phyloP scores from a whole-genome alignment of 495 filamentous ascomycete genomes.

The Geopyxis carbonaria region DNA sequence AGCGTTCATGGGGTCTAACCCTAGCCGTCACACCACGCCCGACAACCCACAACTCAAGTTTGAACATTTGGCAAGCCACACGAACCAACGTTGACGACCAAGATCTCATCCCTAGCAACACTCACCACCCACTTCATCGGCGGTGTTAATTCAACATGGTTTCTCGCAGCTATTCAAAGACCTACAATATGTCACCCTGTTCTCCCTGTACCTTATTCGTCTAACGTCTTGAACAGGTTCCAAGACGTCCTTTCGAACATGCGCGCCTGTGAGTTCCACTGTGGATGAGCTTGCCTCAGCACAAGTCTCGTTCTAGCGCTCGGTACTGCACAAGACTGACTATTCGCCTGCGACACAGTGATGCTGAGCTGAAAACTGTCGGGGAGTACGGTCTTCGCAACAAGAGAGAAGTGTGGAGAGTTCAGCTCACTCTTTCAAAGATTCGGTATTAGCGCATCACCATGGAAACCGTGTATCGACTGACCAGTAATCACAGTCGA shows the following conservation, averaged over 20 bases:
- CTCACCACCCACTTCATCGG: slow-evolving; percentile 10
- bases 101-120: slow-evolving; percentile 11
- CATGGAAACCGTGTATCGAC: not conserved
- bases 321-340: slow-evolving; percentile 1
- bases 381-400: slow-evolving; percentile 98
- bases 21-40: no score
- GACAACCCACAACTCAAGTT: no score
- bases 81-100: slow-evolving; percentile 30
- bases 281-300: slow-evolving; percentile 88
- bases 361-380: slow-evolving; percentile 97
- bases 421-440: slow-evolving; percentile 97
- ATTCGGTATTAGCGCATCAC: slow-evolving; percentile 33
- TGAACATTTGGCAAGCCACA: no score
- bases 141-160: slow-evolving; percentile 30
- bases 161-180: slow-evolving; percentile 77
- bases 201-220: slow-evolving; percentile 2
- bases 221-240: slow-evolving; percentile 23
- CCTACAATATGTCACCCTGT: slow-evolving; percentile 70
- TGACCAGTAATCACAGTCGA: slow-evolving; percentile 42
- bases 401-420: slow-evolving; percentile 99
- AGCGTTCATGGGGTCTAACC: no score
- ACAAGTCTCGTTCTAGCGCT: slow-evolving; percentile 57
- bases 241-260: slow-evolving; percentile 72
- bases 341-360: slow-evolving; percentile 40
- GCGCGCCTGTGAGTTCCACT: slow-evolving; percentile 99